phyloP scores from a whole-genome alignment of 1,284 basidiomycete species.

The Trametes versicolor region DNA sequence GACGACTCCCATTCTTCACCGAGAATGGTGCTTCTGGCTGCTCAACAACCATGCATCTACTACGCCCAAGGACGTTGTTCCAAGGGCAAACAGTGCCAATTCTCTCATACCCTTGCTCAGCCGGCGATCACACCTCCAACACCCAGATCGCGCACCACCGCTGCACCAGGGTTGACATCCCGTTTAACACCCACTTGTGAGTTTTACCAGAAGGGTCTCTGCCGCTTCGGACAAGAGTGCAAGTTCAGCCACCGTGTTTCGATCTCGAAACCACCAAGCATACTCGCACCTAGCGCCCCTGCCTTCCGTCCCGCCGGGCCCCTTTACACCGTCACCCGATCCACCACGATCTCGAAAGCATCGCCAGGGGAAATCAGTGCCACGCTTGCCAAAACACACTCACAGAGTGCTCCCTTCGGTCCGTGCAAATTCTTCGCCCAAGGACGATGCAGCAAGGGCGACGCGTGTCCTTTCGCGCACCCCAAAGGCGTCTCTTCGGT shows the following conservation, averaged over 20 bases:
- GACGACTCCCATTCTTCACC: too few relatives aligned
- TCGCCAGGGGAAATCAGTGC: too few relatives aligned
- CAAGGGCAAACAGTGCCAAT: constrained; percentile 15
- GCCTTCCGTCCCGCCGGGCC: not conserved
- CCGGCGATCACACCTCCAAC: not conserved
- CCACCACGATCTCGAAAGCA: too few relatives aligned
- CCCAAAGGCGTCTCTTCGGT: not conserved
- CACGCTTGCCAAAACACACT: too few relatives aligned
- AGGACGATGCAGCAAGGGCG: constrained; percentile 53
- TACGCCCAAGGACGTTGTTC: constrained; percentile 5
- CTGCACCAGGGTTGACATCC: not conserved
- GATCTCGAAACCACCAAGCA: not conserved
- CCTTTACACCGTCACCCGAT: too few relatives aligned
- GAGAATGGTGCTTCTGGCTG: not conserved
- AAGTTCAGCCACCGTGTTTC: constrained; percentile 2
- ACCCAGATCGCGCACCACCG: not conserved
- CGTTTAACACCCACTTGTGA: constrained; percentile 6
- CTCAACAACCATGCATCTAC: not conserved
- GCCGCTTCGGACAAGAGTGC: constrained; percentile 24
- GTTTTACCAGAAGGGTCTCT: constrained; percentile 21
- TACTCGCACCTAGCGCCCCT: not conserved
- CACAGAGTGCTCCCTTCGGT: constrained; percentile 15
- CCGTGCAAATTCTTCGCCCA: constrained; percentile 53
- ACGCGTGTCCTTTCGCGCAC: constrained; percentile 49
- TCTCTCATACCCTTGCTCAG: not conserved